Evolutionary conservation across 2,329 filamentous ascomycete species (phyloP), one percentile per base, ranked within the genome.

Genomic region (Botrytis pseudocinerea): DNA sequence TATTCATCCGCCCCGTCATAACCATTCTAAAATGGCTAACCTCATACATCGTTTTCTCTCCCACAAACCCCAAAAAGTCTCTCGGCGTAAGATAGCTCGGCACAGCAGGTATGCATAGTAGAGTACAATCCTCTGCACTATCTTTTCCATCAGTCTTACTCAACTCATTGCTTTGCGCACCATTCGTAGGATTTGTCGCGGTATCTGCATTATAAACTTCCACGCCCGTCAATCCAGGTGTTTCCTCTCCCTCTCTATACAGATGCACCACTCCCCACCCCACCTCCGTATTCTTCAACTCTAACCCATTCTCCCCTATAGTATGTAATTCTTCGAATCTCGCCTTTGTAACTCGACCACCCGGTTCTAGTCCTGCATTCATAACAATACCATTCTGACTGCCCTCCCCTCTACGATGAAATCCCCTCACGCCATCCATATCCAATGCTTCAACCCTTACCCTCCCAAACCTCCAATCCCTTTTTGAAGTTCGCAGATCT

Each of bases 21-120:
- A 99, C 93, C 89, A 99, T 94, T 70, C 96, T 88, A 80, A 97
- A 97, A 84, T 99, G 96, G 78, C 92, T 96, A 73, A 99, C 93
- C 74, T 95, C 89, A 73, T 92, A 89, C 81, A 93, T 89, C 81
- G 95, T 97, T 80, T 90, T 90, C 81, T 97, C 93, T 5, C 96
- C 96, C 9, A 98, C 89, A 78, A 97, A 98, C 0, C 94, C 95
- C 76, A 98, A 84, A 74, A 99, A 93, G 80, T 98, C 95, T 10
- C 92, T 92, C 0, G 95, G 93, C 12, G 93, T 93, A 84, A 98
- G 92, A 82, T 98, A 98, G 44, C 93, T 96, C 10, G 96, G 96
- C 22, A 99, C 95, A 8, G 95, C 95, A 42, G 97, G 90, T 76
- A 99, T 95, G 82, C 96, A 98, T 25, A 99, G 83, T 0, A 93